Evolutionary conservation across 768 basidiomycete genomes (phyloP).

Genomic region (Lentinula detonsa): DNA sequence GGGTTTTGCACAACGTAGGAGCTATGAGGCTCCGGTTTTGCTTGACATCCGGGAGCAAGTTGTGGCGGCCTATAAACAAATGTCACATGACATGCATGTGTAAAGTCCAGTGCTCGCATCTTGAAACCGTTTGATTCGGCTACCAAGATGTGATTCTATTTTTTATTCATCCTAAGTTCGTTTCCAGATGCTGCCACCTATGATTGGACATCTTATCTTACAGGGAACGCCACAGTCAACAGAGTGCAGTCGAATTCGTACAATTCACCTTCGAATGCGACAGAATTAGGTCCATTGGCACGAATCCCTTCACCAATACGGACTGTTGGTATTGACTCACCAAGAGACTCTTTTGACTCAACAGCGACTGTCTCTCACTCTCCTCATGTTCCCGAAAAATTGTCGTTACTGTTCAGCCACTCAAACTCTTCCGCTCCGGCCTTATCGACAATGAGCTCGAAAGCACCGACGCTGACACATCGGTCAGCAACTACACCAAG

Average conservation of each 20-base stretch:
- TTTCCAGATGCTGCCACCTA: constrained; percentile 60
- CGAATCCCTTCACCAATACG: constrained; percentile 48
- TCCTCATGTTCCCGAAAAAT: constrained; percentile 38
- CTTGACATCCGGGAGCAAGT: too few relatives aligned
- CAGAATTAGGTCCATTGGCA: constrained; percentile 70
- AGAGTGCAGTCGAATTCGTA: constrained; percentile 84
- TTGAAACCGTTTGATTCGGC: too few relatives aligned
- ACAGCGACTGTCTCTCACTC: constrained; percentile 26
- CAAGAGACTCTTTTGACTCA: constrained; percentile 34
- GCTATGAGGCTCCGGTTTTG: too few relatives aligned
- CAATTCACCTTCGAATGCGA: constrained; percentile 44
- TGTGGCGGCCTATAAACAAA: too few relatives aligned
- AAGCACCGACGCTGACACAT: constrained; percentile 49
- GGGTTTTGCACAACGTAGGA: too few relatives aligned
- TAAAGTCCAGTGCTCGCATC: too few relatives aligned
- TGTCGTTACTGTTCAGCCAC: constrained; percentile 63
- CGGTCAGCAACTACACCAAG: constrained; percentile 64
- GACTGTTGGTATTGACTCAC: constrained; percentile 26
- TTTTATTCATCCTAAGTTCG: not conserved
- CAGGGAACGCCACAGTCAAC: constrained; percentile 38
- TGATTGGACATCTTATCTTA: constrained; percentile 52
- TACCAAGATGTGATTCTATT: too few relatives aligned
- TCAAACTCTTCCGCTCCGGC: constrained; percentile 92
- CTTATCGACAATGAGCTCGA: constrained; percentile 49
- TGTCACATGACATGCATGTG: too few relatives aligned